Conservation (phyloP, 495 filamentous ascomycete genomes). For the Penicillium goetzii region DNA sequence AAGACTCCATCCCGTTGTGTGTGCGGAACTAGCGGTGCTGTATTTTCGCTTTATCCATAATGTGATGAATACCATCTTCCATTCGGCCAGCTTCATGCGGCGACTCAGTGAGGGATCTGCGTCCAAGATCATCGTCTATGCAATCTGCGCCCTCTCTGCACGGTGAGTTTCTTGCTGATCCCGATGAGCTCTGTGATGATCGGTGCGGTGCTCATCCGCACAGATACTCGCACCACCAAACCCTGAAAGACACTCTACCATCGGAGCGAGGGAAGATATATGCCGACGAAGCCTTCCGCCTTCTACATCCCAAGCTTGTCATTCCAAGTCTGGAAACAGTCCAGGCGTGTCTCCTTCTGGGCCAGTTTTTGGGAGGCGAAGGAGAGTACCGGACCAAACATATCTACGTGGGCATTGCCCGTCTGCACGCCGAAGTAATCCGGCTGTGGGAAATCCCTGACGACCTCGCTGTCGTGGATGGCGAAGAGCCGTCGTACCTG, state of each 20-base stretch:
- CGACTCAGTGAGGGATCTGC: constrained; percentile 25
- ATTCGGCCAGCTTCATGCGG: constrained; percentile 27
- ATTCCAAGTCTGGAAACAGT: constrained; percentile 27
- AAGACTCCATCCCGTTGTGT: not conserved
- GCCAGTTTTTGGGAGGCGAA: constrained; percentile 29
- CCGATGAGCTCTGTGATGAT: too few species aligned
- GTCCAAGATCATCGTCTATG: constrained; percentile 24
- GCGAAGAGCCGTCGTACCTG: too few species aligned
- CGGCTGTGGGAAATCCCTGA: not conserved
- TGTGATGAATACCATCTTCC: constrained; percentile 32
- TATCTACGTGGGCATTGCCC: constrained; percentile 30
- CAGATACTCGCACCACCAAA: too few species aligned
- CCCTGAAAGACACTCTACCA: too few species aligned
- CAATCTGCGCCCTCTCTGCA: constrained; percentile 33
- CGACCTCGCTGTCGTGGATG: too few species aligned
- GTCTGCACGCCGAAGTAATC: constrained; percentile 28
- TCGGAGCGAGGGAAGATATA: too few species aligned
- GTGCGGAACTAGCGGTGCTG: constrained; percentile 6
- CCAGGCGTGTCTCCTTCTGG: constrained; percentile 27
- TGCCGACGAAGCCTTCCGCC: not conserved
- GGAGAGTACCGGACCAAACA: constrained; percentile 26
- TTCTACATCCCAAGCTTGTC: not conserved
- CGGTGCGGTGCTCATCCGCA: too few species aligned
- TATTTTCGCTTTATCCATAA: constrained; percentile 36
- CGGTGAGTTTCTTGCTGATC: constrained; percentile 14